A percentile compares a stretch with the other conserved stretches of the same genome.
phyloP scores from a whole-genome alignment of 345 rosid species.

The Linum tenue region DNA sequence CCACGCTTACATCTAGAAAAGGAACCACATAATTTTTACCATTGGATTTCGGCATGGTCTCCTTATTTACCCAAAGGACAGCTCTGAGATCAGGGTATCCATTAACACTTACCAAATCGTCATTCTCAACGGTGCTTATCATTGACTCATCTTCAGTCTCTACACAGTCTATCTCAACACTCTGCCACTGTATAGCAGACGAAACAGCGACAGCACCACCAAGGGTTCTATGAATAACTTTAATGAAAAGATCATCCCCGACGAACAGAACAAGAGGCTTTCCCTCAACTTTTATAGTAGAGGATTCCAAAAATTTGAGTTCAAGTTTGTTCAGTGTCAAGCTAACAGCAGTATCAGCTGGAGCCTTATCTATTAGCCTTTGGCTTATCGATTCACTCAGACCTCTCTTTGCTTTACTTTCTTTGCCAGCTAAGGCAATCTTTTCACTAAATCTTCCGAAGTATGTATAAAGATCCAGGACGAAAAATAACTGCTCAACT shows the following conservation, averaged over 20 bases:
- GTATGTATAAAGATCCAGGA: constrained; percentile 73
- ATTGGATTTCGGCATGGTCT: constrained; percentile 32
- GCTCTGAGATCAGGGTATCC: constrained; percentile 53
- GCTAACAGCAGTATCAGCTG: constrained; percentile 88
- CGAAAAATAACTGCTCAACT: constrained; percentile 90
- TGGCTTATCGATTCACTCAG: constrained; percentile 29
- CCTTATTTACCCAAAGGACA: constrained; percentile 81
- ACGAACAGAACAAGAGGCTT: constrained; percentile 79
- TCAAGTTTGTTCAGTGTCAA: constrained; percentile 61
- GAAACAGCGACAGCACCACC: constrained; percentile 97
- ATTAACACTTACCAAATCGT: constrained; percentile 28
- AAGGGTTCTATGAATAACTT: constrained; percentile 88
- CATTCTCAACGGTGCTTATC: constrained; percentile 25
- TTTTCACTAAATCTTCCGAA: constrained; percentile 73
- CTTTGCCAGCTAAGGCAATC: constrained; percentile 60
- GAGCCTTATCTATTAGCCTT: constrained; percentile 80
- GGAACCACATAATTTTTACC: constrained; percentile 35
- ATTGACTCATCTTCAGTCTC: constrained; percentile 44
- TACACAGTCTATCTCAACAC: constrained; percentile 72
- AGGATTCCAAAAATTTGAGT: constrained; percentile 77
- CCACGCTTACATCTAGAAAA: constrained; percentile 64
- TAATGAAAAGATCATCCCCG: constrained; percentile 65
- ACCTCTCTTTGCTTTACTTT: constrained; percentile 31
- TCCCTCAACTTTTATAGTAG: constrained; percentile 44
- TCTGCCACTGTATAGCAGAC: constrained; percentile 65